Evolutionary conservation across 352 stramenopile species (phyloP), one percentile per base, ranked within the genome.

Genomic region (Globisporangium carolinianum): DNA sequence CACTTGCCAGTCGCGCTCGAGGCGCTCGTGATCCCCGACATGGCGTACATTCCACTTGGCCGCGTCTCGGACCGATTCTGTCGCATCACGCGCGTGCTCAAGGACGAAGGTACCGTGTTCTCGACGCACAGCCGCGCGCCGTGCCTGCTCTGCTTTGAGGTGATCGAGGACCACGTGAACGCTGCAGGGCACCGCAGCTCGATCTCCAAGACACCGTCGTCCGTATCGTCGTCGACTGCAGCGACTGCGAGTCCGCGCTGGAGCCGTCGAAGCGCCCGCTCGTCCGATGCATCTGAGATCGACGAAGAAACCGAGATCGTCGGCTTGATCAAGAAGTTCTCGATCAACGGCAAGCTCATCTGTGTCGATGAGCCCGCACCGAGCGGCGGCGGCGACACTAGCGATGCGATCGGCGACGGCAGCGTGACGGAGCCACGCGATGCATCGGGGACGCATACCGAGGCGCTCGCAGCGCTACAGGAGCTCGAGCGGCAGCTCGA

Each of bases 81-180:
- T 43, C 71, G 79, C 6, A 86, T 92, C 35, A 76, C 75, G 0
- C 76, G 82, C 14, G 80, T 92, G 8, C 68, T 90, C 0, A 61
- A 67, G 18, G 68, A 89, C 12, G 82, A 92, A 81, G 79, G 82
- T 6, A 90, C 78, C 3, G 82, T 92, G 0, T 92, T 92, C 51
- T 90, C 79, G n/a, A 92, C 82, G 1, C 79, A 90, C 57, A 89
- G 78, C 37, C 72, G 82, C 32, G 79, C 82, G 0, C 82, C 82
- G 4, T 89, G 79, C 46, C 57, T 92, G 58, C 55, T 92, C 12
- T 90, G 77, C 57, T 91, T 91, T 50, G 82, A 91, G 55, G 82
- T 89, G 38, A 82, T 91, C 41, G 68, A 89, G 61, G 80, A 91
- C n/a, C 70, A 82, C 57, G 71, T 83, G 4, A 89, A 89, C 52